phyloP scores from a whole-genome alignment of 2,329 filamentous ascomycete species.

The Fusarium temperatum region DNA sequence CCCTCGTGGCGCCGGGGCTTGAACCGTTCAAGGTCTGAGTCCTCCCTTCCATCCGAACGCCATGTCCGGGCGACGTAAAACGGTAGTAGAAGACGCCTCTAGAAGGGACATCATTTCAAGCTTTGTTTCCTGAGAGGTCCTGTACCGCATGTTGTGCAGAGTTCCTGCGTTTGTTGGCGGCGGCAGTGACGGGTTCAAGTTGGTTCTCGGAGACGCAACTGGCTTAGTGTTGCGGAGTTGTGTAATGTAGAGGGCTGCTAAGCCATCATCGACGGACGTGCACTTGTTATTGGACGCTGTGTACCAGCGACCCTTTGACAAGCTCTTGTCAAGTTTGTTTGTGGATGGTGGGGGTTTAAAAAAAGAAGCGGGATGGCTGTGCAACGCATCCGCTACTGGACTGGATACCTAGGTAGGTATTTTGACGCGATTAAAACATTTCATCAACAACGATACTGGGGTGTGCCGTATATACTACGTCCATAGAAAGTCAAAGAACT shows the following conservation, averaged over 20 bases:
- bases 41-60: slow-evolving; percentile 27
- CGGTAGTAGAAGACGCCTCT: slow-evolving; percentile 34
- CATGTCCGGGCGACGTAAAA: slow-evolving; percentile 29
- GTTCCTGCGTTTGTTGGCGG: slow-evolving; percentile 38
- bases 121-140: slow-evolving; percentile 20
- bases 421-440: neutral
- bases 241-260: slow-evolving; percentile 1
- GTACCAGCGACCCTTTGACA: slow-evolving; percentile 14
- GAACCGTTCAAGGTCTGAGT: slow-evolving; percentile 33
- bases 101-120: slow-evolving; percentile 23
- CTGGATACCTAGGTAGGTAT: neutral
- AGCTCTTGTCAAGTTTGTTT: slow-evolving; percentile 19
- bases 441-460: neutral
- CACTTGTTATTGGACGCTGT: slow-evolving; percentile 34
- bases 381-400: slow-evolving; percentile 28
- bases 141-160: slow-evolving; percentile 34
- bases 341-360: slow-evolving; percentile 33
- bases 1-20: slow-evolving; percentile 33
- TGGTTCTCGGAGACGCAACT: slow-evolving; percentile 21
- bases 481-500: neutral
- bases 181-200: slow-evolving; percentile 32
- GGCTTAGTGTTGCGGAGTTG: slow-evolving; percentile 21
- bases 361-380: slow-evolving; percentile 45
- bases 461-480: neutral
- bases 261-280: slow-evolving; percentile 31